Percentiles rank a stretch among this genome's conserved stretches.
Conservation (phyloP, 257 asterid genomes). For the Forsythia viridissima region DNA sequence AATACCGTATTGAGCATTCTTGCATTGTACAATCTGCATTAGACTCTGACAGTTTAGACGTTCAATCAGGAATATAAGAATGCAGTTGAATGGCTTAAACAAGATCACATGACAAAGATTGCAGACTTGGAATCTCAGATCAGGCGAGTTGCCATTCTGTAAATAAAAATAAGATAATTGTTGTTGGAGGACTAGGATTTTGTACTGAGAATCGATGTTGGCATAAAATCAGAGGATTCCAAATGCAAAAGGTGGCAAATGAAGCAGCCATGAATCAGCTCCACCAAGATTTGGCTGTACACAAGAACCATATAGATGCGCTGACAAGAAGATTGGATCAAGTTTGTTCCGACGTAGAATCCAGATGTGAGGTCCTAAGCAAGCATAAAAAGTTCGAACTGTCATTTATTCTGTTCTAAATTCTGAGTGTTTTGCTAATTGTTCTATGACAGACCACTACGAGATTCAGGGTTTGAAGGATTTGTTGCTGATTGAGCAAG, state of each 20-base stretch:
- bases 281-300: constrained; percentile 30
- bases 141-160: constrained; percentile 26
- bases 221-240: constrained; percentile 25
- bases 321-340: constrained; percentile 31
- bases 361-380: constrained; percentile 30
- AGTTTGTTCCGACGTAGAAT: constrained; percentile 36
- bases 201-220: constrained; percentile 5
- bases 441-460: constrained; percentile 30
- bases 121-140: constrained; percentile 34
- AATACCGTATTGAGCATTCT: background rate
- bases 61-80: constrained; percentile 29
- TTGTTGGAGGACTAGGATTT: background rate
- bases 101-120: constrained; percentile 27
- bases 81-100: constrained; percentile 28
- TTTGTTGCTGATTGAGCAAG: constrained; percentile 41
- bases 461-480: constrained; percentile 52
- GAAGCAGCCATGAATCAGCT: constrained; percentile 32
- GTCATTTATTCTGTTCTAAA: background rate
- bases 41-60: background rate
- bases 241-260: constrained; percentile 26
- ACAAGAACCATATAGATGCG: constrained; percentile 32
- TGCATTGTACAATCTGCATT: background rate
- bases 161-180: background rate
- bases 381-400: background rate
- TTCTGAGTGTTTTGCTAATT: background rate